Conservation (phyloP, 2,329 filamentous ascomycete genomes). For the Pseudocercospora cruenta region DNA sequence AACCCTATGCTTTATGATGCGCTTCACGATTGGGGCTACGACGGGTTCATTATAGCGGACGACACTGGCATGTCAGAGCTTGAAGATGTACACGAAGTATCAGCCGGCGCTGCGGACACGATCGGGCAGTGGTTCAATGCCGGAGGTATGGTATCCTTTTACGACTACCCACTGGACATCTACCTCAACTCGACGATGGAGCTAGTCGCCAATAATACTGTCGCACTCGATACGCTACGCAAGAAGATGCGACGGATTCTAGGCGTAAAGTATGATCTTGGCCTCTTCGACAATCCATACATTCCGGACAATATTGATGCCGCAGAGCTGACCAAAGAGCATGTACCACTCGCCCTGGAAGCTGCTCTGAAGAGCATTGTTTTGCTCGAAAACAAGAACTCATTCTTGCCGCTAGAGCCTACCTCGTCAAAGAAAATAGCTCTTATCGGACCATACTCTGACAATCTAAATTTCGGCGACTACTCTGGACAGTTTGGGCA, state of each 20-base stretch:
- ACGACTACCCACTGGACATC: constrained; percentile 24
- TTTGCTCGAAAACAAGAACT: constrained; percentile 21
- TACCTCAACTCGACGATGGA: constrained; percentile 20
- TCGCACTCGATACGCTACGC: constrained; percentile 14
- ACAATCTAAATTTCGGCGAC: constrained; percentile 24
- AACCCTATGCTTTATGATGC: constrained; percentile 25
- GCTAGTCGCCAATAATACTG: constrained; percentile 15
- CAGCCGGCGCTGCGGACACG: constrained; percentile 10
- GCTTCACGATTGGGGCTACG: constrained; percentile 20
- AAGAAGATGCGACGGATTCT: constrained; percentile 22
- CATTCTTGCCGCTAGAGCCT: constrained; percentile 12
- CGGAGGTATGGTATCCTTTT: constrained; percentile 25
- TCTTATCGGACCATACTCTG: constrained; percentile 23
- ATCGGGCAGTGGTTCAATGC: constrained; percentile 26
- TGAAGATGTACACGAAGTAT: constrained; percentile 14
- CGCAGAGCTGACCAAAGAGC: constrained; percentile 13
- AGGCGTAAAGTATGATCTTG: constrained; percentile 25
- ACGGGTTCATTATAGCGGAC: constrained; percentile 26
- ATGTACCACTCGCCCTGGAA: constrained; percentile 20
- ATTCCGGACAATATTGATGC: constrained; percentile 22
- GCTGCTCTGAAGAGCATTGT: constrained; percentile 24
- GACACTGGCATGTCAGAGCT: constrained; percentile 25
- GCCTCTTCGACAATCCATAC: constrained; percentile 22
- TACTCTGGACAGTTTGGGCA: constrained; percentile 26
- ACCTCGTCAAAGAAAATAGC: constrained; percentile 13